A percentile compares a stretch with the other conserved stretches of the same genome.
These are phyloP conservation scores for Talaromyces sp. DNA, from an alignment of 2,329 filamentous ascomycete genomes.

Conservation along the genomic window DNA sequence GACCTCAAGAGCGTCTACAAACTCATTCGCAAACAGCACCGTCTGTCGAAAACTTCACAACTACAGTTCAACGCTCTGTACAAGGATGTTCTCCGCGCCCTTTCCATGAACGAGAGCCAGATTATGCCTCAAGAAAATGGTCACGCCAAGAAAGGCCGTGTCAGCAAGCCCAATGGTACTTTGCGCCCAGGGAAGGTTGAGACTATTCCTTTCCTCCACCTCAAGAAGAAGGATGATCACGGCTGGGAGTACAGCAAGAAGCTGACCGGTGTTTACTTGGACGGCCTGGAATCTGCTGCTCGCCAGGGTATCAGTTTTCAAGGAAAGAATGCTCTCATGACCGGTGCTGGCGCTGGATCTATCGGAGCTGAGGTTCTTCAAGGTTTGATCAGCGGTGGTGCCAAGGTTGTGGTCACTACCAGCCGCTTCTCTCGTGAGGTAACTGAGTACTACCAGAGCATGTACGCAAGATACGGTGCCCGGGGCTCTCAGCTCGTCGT, in stretches of 20 bases:
- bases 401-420: conserved; percentile 94
- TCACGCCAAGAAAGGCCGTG: conserved; percentile 55
- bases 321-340: conserved; percentile 96
- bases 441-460: conserved; percentile 98
- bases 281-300: conserved; percentile 85
- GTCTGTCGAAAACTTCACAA: conserved; percentile 92
- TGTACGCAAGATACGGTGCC: conserved; percentile 92
- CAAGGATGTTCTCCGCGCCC: conserved; percentile 85
- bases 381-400: conserved; percentile 91
- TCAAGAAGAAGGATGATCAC: conserved; percentile 96
- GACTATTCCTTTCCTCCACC: conserved; percentile 94
- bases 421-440: conserved; percentile 95
- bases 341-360: conserved; percentile 92
- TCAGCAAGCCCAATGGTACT: conserved; percentile 48
- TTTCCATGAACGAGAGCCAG: conserved; percentile 97
- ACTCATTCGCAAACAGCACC: conserved; percentile 97
- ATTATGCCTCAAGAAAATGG: conserved; percentile 86
- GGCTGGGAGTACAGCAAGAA: conserved; percentile 99
- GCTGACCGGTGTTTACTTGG: conserved; percentile 86
- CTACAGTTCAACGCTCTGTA: conserved; percentile 95
- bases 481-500: conserved; percentile 95
- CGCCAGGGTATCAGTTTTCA: conserved; percentile 84
- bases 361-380: conserved; percentile 97
- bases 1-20: conserved; percentile 95
- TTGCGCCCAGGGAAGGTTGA: conserved; percentile 84